Percentiles rank a stretch among this genome's conserved stretches.
phyloP scores from a whole-genome alignment of 441 rosid genomes.

The Jatropha podagrica region DNA sequence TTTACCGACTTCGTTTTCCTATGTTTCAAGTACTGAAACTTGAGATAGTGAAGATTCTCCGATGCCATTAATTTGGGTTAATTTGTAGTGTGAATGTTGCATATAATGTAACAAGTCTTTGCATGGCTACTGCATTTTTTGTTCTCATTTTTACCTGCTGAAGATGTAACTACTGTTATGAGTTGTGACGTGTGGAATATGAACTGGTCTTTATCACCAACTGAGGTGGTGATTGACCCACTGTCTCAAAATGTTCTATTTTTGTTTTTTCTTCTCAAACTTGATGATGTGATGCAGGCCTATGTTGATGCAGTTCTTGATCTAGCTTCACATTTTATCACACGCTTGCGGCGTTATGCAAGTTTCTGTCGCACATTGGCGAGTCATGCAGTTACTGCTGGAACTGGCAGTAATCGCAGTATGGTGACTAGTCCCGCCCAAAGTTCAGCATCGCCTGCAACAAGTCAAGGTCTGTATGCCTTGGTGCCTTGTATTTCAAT shows the following conservation, averaged over 20 bases:
- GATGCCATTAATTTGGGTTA: not conserved
- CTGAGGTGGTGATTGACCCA: not conserved
- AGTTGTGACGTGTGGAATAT: not conserved
- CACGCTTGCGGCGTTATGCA: slow-evolving; percentile 96
- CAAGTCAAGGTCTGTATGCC: slow-evolving; percentile 72
- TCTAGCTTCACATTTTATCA: slow-evolving; percentile 98
- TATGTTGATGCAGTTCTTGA: slow-evolving; percentile 99
- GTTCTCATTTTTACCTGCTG: not conserved
- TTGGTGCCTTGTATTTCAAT: slow-evolving; percentile 4
- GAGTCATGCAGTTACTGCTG: slow-evolving; percentile 93
- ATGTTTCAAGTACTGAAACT: not conserved
- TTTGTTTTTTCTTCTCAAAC: slow-evolving; percentile 16
- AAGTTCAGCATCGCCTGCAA: slow-evolving; percentile 68
- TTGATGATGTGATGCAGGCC: slow-evolving; percentile 55
- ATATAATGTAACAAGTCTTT: not conserved
- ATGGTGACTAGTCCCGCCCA: slow-evolving; percentile 88
- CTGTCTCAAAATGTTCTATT: not conserved
- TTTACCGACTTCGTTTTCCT: slow-evolving; percentile 15
- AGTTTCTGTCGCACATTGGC: slow-evolving; percentile 99
- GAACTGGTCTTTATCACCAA: not conserved
- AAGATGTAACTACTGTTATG: not conserved
- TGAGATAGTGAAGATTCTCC: slow-evolving; percentile 17
- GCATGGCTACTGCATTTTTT: slow-evolving; percentile 1
- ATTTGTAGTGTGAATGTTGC: slow-evolving; percentile 6
- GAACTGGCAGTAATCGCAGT: slow-evolving; percentile 87